These are phyloP conservation scores for Trametes punicea DNA, from an alignment of 768 basidiomycete genomes.

Conservation along the genomic window DNA sequence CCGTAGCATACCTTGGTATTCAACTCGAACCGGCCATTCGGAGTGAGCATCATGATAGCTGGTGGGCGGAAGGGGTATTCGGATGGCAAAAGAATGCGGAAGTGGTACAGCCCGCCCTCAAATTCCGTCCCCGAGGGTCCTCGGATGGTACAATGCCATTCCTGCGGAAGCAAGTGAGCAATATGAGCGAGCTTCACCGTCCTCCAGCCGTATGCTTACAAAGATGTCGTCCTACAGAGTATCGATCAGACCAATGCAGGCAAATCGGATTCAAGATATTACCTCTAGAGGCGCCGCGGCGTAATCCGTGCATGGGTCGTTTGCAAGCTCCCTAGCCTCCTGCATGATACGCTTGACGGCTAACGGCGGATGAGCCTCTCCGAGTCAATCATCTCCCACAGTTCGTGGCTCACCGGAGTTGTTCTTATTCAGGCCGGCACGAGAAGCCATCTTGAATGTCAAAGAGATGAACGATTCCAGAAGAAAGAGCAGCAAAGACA, in stretches of 20 bases:
- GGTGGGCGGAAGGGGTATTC: slow-evolving; percentile 97
- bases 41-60: slow-evolving; percentile 93
- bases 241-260: neutral
- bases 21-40: slow-evolving; percentile 94
- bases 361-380: slow-evolving; percentile 28
- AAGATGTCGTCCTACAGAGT: slow-evolving; percentile 77
- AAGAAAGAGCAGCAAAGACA: neutral
- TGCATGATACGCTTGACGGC: slow-evolving; percentile 98
- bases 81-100: slow-evolving; percentile 84
- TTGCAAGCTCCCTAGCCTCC: slow-evolving; percentile 85
- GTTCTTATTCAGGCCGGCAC: slow-evolving; percentile 74
- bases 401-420: slow-evolving; percentile 62
- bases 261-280: slow-evolving; percentile 25
- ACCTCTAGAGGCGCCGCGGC: slow-evolving; percentile 79
- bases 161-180: slow-evolving; percentile 37
- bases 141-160: slow-evolving; percentile 98
- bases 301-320: slow-evolving; percentile 85
- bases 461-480: neutral
- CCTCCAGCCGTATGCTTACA: slow-evolving; percentile 42
- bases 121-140: slow-evolving; percentile 88
- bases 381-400: neutral
- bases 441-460: slow-evolving; percentile 24
- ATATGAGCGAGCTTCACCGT: neutral
- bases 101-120: slow-evolving; percentile 94
- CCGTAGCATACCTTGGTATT: slow-evolving; percentile 76